phyloP scores from a whole-genome alignment of 257 asterid genomes.

The Rehmannia glutinosa region DNA sequence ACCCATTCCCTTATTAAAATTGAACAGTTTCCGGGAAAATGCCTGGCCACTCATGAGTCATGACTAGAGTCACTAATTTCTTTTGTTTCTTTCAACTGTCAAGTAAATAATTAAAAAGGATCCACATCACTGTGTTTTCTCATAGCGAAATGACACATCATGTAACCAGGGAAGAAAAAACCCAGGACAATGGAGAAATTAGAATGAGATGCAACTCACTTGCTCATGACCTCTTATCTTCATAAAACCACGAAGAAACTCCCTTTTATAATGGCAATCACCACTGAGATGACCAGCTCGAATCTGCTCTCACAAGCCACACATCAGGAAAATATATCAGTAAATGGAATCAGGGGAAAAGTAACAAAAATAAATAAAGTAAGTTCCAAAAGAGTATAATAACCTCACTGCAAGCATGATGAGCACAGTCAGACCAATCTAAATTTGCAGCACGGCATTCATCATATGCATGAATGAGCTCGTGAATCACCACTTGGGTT shows the following conservation, averaged over 20 bases:
- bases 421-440: slow-evolving; percentile 85
- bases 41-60: too few species aligned
- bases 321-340: background rate
- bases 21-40: too few species aligned
- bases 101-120: background rate
- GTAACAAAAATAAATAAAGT: background rate
- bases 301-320: slow-evolving; percentile 37
- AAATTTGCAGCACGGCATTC: slow-evolving; percentile 83
- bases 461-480: slow-evolving; percentile 93
- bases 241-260: slow-evolving; percentile 65
- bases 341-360: background rate
- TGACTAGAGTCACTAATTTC: too few species aligned
- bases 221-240: slow-evolving; percentile 79
- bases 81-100: too few species aligned
- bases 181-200: background rate
- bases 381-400: slow-evolving; percentile 7
- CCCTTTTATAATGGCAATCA: slow-evolving; percentile 90
- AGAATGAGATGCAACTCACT: slow-evolving; percentile 30
- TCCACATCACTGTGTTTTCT: background rate
- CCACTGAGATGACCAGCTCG: slow-evolving; percentile 95
- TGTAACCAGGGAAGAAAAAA: background rate
- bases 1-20: too few species aligned
- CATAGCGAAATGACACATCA: background rate
- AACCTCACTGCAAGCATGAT: slow-evolving; percentile 94
- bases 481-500: slow-evolving; percentile 86